Evolutionary conservation across 208 protist species (phyloP), one percentile per base, ranked within the genome.

Genomic region (Balamuthia mandrillaris): DNA sequence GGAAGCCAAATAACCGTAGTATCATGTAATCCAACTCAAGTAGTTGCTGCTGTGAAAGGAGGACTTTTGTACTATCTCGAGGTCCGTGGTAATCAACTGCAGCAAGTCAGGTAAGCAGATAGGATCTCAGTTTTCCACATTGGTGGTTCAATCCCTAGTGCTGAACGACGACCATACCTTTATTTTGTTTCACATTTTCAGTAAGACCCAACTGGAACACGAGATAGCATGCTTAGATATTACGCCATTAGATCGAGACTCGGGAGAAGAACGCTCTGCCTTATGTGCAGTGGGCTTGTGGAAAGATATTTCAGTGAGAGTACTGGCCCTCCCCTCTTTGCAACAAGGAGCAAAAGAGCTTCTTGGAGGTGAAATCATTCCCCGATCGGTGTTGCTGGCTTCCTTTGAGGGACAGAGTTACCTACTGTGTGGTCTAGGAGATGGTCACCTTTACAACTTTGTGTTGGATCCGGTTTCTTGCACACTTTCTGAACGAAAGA

Each of bases 181-280:
- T n/a, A n/a, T n/a, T n/a, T n/a, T n/a, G n/a, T n/a, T n/a, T n/a
- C n/a, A n/a, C n/a, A n/a, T n/a, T n/a, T n/a, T 21, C n/a, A 77
- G 66, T 3, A 47, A 63, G 31, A 74, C 44, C 12, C 4, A 77
- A 54, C 37, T 93, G 35, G 83, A 83, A 39, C 56, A 91, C 60
- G 93, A 95, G 74, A 87, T 94, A 31, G 88, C 91, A 5, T 95
- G 93, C 83, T 21, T 95, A 0, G 79, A 93, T 83, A 79, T 93
- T 7, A 86, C 61, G 27, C 63, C 79, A 1, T 54, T 88, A 3
- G 87, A 42, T 33, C 3, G 18, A 0, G 42, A 49, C 24, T 21
- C 0, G 3, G 60, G 88, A 4, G 39, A 58, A 7, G 16, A 92
- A 7, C 63, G 79, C 41, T 72, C 68, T 3, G 75, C 21, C n/a